phyloP scores from a whole-genome alignment of 1,284 basidiomycete species.

The Neonothopanus nambi region DNA sequence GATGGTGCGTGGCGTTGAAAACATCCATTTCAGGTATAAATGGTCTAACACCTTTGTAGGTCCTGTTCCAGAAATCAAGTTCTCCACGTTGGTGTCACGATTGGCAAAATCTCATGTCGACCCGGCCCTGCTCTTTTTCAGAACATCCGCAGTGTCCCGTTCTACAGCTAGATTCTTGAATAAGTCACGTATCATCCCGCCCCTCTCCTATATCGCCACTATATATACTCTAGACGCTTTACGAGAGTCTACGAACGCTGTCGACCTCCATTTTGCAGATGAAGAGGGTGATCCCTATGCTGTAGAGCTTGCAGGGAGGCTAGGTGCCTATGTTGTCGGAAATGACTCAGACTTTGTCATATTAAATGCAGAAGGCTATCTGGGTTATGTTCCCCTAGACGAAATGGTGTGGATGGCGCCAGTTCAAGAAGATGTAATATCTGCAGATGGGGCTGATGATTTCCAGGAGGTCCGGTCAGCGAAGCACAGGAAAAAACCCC shows the following conservation, averaged over 20 bases:
- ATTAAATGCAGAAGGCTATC: conserved; percentile 69
- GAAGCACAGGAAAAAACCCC: conserved; percentile 43
- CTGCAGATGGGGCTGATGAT: conserved; percentile 28
- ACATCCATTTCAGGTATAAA: conserved; percentile 29
- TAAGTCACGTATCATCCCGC: conserved; percentile 77
- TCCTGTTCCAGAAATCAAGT: conserved; percentile 72
- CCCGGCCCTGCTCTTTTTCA: conserved; percentile 77
- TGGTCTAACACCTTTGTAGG: conserved; percentile 42
- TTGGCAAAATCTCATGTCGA: conserved; percentile 60
- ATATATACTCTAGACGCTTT: conserved; percentile 57
- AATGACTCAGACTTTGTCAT: conserved; percentile 85
- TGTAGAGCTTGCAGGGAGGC: conserved; percentile 73
- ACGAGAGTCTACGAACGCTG: conserved; percentile 31
- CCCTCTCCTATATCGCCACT: conserved; percentile 64
- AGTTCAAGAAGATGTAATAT: conserved; percentile 29
- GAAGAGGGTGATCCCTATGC: conserved; percentile 88
- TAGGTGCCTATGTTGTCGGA: conserved; percentile 76
- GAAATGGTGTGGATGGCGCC: conserved; percentile 72
- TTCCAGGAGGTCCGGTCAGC: conserved; percentile 58
- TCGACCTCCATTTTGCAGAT: conserved; percentile 73
- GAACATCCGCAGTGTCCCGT: conserved; percentile 74
- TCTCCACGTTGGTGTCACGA: conserved; percentile 67
- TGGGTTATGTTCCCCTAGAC: conserved; percentile 79
- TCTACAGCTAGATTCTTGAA: conserved; percentile 69
- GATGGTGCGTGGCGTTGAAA: conserved; percentile 65